phyloP scores from a whole-genome alignment of 192 early-diverging fungal genomes.

The Coemansia guatemalensis region DNA sequence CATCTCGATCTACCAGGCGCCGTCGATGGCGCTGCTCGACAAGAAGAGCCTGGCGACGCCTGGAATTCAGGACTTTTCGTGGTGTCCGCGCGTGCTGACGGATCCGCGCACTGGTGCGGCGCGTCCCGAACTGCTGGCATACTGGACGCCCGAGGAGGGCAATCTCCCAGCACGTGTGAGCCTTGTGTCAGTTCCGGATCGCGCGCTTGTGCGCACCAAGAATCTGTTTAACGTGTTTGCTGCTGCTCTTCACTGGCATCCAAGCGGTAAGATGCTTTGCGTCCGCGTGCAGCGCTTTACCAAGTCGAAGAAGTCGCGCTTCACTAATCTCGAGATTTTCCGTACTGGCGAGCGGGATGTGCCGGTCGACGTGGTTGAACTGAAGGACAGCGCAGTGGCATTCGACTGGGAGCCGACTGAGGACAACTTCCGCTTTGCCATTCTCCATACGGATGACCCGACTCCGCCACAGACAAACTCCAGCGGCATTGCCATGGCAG shows the following conservation, averaged over 20 bases:
- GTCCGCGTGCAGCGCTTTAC: conserved; percentile 89
- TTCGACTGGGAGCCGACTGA: conserved; percentile 96
- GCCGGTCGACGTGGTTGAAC: conserved; percentile 95
- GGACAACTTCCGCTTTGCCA: conserved; percentile 74
- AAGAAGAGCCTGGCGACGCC: conserved; percentile 91
- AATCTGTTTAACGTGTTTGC: conserved; percentile 94
- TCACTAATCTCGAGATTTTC: conserved; percentile 95
- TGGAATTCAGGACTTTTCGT: conserved; percentile 75
- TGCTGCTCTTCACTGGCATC: conserved; percentile 91
- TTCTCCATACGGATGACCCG: conserved; percentile 79
- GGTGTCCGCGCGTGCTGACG: conserved; percentile 59
- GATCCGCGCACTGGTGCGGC: conserved; percentile 31
- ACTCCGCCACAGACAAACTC: conserved; percentile 54
- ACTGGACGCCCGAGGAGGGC: conserved; percentile 95
- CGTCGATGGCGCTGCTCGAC: conserved; percentile 87
- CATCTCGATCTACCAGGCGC: conserved; percentile 92
- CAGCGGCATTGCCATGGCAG: conserved; percentile 51
- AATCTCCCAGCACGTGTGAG: conserved; percentile 98
- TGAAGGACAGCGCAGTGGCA: conserved; percentile 79
- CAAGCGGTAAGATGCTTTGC: conserved; percentile 82
- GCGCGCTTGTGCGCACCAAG: conserved; percentile 90
- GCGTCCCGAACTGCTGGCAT: conserved; percentile 73
- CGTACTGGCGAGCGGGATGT: conserved; percentile 85
- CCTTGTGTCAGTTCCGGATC: conserved; percentile 75
- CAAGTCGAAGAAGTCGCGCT: conserved; percentile 88